Base-by-base conservation (phyloP, 495 filamentous ascomycete genomes). In the Penicillium steckii region DNA sequence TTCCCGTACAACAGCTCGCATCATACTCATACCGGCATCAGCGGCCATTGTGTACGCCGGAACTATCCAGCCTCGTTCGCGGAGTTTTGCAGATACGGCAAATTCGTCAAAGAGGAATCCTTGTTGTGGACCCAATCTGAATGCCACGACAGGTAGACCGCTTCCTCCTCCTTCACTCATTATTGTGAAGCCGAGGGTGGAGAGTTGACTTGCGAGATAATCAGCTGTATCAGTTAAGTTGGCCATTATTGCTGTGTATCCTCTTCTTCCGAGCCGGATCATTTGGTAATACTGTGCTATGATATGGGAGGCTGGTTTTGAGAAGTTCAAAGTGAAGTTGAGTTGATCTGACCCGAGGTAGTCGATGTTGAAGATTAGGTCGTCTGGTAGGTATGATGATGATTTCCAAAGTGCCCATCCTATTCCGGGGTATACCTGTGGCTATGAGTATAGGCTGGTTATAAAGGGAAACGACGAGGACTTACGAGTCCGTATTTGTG, bases 321-420 rank as follows among this genome's bases (percentile, higher is more conserved):
- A 90, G 77, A 96, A 96, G 76, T 95, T 96, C 30, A 96, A 80
- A 10, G 90, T 95, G 77, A 95, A 95, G 40, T 88, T 94, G 9
- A 89, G 82, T 68, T 96, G 91, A 56, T 95, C 89, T 8, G 90
- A 87, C 40, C 91, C 90, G 3, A 96, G 85, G 68, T 96, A 96
- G 76, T 95, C 93, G 81, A 95, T 91, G 78, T 93, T 95, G 83
- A 96, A 95, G 64, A 96, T 86, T 18, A 96, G 85, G 61, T 95
- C 91, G 64, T 90, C 75, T 13, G 91, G 91, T 0, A 96, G 80
- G 67, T 78, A 93, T 53, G 91, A 81, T 1, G 86, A 83, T 41
- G 85, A 80, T 24, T 89, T 80, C 89, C 90, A 96, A 52, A 95
- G 79, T 21, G 90, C 85, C 91, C 91, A 96, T 50, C 90, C 90